Base-by-base conservation (phyloP, 2,329 filamentous ascomycete genomes). In the Eutypa lata region DNA sequence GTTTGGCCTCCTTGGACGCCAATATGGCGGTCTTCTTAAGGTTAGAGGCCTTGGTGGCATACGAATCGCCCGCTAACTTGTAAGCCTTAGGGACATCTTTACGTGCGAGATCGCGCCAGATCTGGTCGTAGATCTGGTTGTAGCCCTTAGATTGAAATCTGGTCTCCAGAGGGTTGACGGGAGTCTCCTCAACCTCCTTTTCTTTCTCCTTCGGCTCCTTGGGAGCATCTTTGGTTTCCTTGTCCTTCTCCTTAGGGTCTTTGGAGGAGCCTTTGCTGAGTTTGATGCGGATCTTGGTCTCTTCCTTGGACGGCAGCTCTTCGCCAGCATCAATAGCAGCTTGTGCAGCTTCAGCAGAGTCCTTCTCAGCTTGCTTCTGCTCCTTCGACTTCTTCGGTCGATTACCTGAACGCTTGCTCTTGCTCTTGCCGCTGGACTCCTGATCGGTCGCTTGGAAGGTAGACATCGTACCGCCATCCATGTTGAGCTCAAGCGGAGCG, bases 21-120 rank as follows among this genome's bases (percentile, higher is more conserved):
- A 99, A 78, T 63, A 97, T 93, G 14, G 92, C 94, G 0, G 94
- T 99, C 80, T 99, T 99, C 69, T 96, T 94, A 47, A 96, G 82
- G 64, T 99, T 99, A n/a, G 93, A 95, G 50, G 89, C 84, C 68
- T 95, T 95, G 37, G 88, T 95, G 8, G 86, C 83, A 53, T 93
- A 86, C 0, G 93, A 97, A 61, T 91, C 88, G 52, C 87, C 84
- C 52, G 95, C 95, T 68, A 97, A 81, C 61, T 94, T 90, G 69
- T 86, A 91, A 0, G 96, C 90, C 75, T 97, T 97, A 65, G 89
- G 90, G 55, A 97, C 89, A 69, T 96, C 91, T 69, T 96, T 96
- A 55, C 91, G 86, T 2, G 93, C 90, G 63, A 99, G 85, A 66
- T 99, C 94, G 59, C 93, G 89, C 87, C 91, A 95, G 60, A 97